Conservation (phyloP, 2,329 filamentous ascomycete species). For the Aureobasidium sp. region DNA sequence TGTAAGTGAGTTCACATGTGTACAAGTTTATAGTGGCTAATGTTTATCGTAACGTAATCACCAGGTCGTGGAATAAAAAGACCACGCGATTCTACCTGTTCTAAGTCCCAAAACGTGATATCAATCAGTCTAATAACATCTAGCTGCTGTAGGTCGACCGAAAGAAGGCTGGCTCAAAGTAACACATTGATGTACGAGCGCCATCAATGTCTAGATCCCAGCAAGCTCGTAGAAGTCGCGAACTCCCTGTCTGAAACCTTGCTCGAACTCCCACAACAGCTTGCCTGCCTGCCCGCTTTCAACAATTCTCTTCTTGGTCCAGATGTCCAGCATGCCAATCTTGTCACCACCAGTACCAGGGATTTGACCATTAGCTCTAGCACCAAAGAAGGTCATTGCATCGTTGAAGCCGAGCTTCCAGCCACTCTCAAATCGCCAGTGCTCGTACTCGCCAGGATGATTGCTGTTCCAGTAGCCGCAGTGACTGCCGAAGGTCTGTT, state of each 20-base stretch:
- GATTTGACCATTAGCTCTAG: constrained; percentile 30
- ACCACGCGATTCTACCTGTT: too few species aligned
- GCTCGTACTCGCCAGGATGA: constrained; percentile 41
- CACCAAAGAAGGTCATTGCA: constrained; percentile 45
- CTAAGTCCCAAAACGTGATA: too few species aligned
- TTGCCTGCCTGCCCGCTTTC: constrained; percentile 44
- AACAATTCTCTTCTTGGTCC: constrained; percentile 49
- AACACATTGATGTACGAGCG: too few species aligned
- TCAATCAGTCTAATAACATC: too few species aligned
- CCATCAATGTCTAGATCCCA: constrained; percentile 20
- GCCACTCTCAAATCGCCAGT: constrained; percentile 49
- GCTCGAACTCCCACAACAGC: constrained; percentile 47
- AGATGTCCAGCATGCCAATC: constrained; percentile 53
- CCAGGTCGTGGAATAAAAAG: too few species aligned
- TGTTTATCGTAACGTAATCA: too few species aligned
- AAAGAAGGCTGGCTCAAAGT: too few species aligned
- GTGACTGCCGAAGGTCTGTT: constrained; percentile 38
- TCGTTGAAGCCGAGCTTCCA: constrained; percentile 53
- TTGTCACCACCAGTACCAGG: constrained; percentile 38
- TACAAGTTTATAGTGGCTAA: too few species aligned
- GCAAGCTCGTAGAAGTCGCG: constrained; percentile 34
- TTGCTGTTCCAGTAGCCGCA: constrained; percentile 44
- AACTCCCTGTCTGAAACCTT: constrained; percentile 42
- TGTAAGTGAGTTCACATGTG: too few species aligned
- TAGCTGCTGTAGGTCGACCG: too few species aligned